These are phyloP conservation scores for Phytophthora litchii DNA, from an alignment of 352 stramenopile species.

Conservation along the genomic window DNA sequence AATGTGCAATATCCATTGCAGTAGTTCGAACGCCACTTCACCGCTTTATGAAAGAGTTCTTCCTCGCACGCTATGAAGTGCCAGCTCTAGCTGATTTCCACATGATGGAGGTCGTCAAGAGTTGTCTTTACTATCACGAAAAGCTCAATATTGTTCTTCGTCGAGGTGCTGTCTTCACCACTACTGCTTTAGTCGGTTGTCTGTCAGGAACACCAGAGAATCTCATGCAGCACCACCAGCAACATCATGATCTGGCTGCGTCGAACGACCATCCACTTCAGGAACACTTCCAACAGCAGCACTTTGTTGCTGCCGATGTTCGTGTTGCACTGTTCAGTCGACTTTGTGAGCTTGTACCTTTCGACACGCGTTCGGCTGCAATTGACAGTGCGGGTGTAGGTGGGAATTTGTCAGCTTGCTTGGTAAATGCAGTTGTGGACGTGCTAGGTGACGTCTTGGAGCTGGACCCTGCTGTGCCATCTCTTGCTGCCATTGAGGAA, in stretches of 20 bases:
- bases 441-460: conserved; percentile 70
- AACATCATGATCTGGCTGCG: conserved; percentile 1
- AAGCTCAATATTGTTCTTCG: conserved; percentile 28
- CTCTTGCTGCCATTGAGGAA: conserved; percentile 43
- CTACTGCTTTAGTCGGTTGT: conserved; percentile 17
- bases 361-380: conserved; percentile 21
- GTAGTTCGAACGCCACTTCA: conserved; percentile 39
- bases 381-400: conserved; percentile 3
- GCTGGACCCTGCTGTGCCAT: conserved; percentile 42
- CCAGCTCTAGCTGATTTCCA: conserved; percentile 68
- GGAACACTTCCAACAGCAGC: conserved; percentile 15
- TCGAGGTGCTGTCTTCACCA: conserved; percentile 14
- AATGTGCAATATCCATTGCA: conserved; percentile 1
- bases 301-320: conserved; percentile 39
- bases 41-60: conserved; percentile 64
- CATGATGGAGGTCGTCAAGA: conserved; percentile 77
- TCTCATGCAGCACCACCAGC: conserved; percentile 13
- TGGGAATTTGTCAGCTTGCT: conserved; percentile 50
- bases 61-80: conserved; percentile 58
- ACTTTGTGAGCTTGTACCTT: conserved; percentile 63
- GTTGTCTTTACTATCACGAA: conserved; percentile 58
- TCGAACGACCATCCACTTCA: conserved; percentile 9
- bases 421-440: conserved; percentile 57
- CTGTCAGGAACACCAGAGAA: conserved; percentile 21
- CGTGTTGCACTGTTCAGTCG: conserved; percentile 62